Conservation (phyloP, 441 rosid genomes). For the Gossypium davidsonii region DNA sequence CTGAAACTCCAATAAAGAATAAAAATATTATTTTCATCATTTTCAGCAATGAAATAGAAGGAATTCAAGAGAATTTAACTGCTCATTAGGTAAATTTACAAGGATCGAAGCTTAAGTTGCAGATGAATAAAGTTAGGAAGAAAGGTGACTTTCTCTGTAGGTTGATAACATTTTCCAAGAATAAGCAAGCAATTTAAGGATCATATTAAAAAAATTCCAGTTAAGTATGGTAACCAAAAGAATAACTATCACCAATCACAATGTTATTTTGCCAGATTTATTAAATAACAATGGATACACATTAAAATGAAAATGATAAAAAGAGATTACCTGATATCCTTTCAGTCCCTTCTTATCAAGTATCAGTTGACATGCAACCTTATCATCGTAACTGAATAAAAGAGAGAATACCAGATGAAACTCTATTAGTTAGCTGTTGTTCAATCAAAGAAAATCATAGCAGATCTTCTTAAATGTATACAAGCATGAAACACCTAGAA, state of each 20-base stretch:
- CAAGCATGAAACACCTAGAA: background rate
- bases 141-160: constrained; percentile 1
- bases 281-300: constrained; percentile 4
- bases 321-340: constrained; percentile 83
- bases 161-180: constrained; percentile 1
- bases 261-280: constrained; percentile 2
- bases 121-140: background rate
- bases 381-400: constrained; percentile 79
- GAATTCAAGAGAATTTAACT: background rate
- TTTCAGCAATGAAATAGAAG: background rate
- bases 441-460: background rate
- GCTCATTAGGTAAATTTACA: constrained; percentile 1
- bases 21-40: background rate
- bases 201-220: background rate
- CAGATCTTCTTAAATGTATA: constrained; percentile 6
- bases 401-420: constrained; percentile 14
- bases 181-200: constrained; percentile 1
- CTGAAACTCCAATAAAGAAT: background rate
- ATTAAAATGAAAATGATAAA: background rate
- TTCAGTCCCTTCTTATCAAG: constrained; percentile 82
- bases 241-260: background rate
- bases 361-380: constrained; percentile 90
- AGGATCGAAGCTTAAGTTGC: background rate
- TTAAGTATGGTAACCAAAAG: background rate
- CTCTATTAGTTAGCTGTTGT: background rate